These are phyloP conservation scores for Chlorella sp. DNA, from an alignment of 139 green algal species.

Conservation along the genomic window DNA sequence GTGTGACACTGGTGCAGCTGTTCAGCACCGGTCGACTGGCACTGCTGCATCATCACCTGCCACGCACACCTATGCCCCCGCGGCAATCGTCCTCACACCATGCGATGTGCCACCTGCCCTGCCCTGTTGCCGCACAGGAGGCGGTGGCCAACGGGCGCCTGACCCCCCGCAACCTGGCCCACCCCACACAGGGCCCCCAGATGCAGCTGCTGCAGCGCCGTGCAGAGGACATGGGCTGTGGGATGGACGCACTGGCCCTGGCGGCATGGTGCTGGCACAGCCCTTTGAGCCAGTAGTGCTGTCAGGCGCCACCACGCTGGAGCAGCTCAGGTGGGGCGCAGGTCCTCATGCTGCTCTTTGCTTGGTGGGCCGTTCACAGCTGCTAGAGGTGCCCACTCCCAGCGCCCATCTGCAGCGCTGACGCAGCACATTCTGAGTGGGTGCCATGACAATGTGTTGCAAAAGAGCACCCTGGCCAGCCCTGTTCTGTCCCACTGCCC, in stretches of 20 bases:
- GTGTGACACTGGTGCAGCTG: no score
- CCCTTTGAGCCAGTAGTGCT: constrained; percentile 44
- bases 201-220: constrained; percentile 6
- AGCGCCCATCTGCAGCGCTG: neutral
- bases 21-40: no score
- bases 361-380: neutral
- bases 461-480: neutral
- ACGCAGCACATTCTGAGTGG: neutral
- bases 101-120: no score
- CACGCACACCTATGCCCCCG: no score
- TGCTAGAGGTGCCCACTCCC: no score
- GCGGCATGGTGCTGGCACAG: constrained; percentile 34
- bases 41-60: no score
- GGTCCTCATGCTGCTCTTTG: neutral
- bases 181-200: constrained; percentile 4
- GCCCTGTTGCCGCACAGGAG: no score
- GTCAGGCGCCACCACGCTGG: constrained; percentile 20
- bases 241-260: constrained; percentile 30
- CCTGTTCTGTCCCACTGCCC: no score
- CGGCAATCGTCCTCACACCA: no score
- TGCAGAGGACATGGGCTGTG: constrained; percentile 11
- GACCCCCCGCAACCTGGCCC: neutral
- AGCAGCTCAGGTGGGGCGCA: constrained; percentile 13
- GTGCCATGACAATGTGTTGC: neutral
- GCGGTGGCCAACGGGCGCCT: constrained; percentile 50